Evolutionary conservation across 805 yeast genomes (phyloP).

Genomic region (Saccharomycopsis amapae): DNA sequence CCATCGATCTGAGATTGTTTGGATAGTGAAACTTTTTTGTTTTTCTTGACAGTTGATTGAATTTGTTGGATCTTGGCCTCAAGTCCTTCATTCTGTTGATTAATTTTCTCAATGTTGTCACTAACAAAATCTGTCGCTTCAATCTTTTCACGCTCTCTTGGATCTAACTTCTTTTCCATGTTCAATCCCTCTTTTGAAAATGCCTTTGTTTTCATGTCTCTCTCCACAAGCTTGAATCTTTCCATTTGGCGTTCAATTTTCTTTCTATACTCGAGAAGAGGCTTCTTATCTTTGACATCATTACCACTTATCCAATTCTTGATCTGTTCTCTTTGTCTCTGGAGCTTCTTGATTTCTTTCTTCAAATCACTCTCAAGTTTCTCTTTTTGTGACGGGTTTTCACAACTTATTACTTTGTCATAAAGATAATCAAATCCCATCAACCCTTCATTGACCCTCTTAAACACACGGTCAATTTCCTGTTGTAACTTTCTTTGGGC

Average conservation of each 20-base stretch:
- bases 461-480: conserved; percentile 89
- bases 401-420: conserved; percentile 75
- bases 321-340: conserved; percentile 88
- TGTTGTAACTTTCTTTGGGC: conserved; percentile 42
- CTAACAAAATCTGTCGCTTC: conserved; percentile 23
- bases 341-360: conserved; percentile 90
- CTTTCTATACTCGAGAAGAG: conserved; percentile 67
- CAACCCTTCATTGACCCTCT: conserved; percentile 89
- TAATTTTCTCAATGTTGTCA: conserved; percentile 19
- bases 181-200: conserved; percentile 90
- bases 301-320: conserved; percentile 90
- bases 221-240: conserved; percentile 88
- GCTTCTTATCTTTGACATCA: conserved; percentile 84
- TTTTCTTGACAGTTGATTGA: conserved; percentile 45
- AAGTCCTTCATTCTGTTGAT: conserved; percentile 59
- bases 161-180: conserved; percentile 52
- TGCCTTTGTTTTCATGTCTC: conserved; percentile 89
- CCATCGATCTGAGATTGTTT: conserved; percentile 58
- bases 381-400: conserved; percentile 84
- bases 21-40: conserved; percentile 47
- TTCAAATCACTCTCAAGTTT: conserved; percentile 88
- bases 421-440: conserved; percentile 77
- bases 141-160: conserved; percentile 66
- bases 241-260: conserved; percentile 82
- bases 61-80: conserved; percentile 64